Evolutionary conservation across 257 asterid genomes (phyloP).

Genomic region (Verbena officinalis): DNA sequence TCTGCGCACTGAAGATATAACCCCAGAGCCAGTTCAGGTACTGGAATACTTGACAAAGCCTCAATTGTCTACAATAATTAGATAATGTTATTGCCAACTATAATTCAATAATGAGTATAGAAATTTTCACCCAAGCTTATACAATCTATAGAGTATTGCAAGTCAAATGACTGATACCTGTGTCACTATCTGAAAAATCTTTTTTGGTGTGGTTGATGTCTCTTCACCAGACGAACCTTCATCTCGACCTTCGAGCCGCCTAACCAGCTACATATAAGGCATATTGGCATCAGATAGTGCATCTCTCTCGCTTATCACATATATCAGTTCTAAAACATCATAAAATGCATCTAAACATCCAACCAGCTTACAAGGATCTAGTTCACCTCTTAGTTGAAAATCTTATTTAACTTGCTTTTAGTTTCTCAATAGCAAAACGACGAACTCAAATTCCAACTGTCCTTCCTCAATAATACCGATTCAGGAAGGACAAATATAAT

Average conservation of each 20-base stretch:
- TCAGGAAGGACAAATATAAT: neutral
- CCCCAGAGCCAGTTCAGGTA: conserved; percentile 82
- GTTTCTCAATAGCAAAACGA: neutral
- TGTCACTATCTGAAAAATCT: conserved; percentile 78
- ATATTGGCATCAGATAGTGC: conserved; percentile 24
- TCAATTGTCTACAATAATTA: conserved; percentile 74
- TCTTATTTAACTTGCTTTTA: neutral
- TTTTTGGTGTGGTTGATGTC: conserved; percentile 72
- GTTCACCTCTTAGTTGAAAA: conserved; percentile 2
- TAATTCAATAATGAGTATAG: conserved; percentile 7
- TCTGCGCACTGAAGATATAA: conserved; percentile 96
- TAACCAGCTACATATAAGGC: conserved; percentile 66
- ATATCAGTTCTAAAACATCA: neutral
- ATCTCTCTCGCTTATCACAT: conserved; percentile 10
- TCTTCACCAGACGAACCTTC: conserved; percentile 69
- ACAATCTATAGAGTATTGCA: conserved; percentile 7
- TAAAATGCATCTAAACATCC: neutral
- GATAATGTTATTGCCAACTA: conserved; percentile 20
- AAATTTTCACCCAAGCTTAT: neutral
- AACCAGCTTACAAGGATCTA: neutral
- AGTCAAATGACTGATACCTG: conserved; percentile 52
- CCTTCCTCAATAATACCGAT: too few relatives aligned
- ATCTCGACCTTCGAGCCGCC: conserved; percentile 72
- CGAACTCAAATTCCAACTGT: neutral
- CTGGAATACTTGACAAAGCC: conserved; percentile 78